Conservation (phyloP, 1,284 basidiomycete genomes). For the Trichosporon faecale region DNA sequence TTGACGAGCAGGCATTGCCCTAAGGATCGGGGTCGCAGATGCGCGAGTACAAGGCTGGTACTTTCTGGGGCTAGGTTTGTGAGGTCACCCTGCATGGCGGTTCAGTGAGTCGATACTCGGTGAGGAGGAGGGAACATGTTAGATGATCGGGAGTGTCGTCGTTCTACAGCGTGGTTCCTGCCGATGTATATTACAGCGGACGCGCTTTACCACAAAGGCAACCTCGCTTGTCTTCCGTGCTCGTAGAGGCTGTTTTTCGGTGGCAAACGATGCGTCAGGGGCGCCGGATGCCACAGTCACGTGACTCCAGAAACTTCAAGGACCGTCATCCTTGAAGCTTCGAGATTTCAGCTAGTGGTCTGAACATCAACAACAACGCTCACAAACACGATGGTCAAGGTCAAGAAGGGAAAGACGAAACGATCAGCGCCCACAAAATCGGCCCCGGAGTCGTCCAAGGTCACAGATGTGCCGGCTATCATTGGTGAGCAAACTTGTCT, state of each 20-base stretch:
- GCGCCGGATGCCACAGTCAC: neutral
- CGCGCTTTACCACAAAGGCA: no score
- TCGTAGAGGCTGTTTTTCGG: neutral
- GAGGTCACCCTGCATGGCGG: no score
- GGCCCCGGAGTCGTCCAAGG: conserved; percentile 1
- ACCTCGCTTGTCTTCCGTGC: no score
- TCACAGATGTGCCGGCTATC: conserved; percentile 28
- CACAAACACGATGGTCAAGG: neutral
- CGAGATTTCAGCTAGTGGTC: neutral
- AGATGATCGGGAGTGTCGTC: no score
- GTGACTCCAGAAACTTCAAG: conserved; percentile 10
- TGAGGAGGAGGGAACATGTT: no score
- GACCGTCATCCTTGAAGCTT: neutral
- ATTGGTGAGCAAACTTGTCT: conserved; percentile 25
- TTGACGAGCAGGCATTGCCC: no score
- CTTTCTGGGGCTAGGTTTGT: no score
- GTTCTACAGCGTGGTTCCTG: no score
- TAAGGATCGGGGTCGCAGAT: no score
- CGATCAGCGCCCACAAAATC: conserved; percentile 1
- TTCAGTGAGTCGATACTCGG: no score
- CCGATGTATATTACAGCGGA: no score
- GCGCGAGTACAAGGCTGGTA: no score
- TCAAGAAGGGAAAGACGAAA: conserved; percentile 12
- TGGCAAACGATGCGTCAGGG: neutral
- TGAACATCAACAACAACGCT: conserved; percentile 3